These are phyloP conservation scores for Triglochin maritima DNA, from an alignment of 106 monocot species.

Conservation along the genomic window DNA sequence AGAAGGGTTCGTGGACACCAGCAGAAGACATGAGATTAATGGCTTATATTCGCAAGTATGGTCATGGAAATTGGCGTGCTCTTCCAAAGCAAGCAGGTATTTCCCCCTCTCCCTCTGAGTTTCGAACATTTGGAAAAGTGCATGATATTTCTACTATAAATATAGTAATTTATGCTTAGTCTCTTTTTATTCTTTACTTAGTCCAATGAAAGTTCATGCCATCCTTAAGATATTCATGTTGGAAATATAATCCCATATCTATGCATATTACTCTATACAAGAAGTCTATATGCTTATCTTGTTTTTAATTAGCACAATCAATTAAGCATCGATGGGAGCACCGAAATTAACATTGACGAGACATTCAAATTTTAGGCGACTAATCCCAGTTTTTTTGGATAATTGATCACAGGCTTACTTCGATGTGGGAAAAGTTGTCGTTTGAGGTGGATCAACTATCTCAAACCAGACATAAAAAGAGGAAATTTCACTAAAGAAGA, in stretches of 20 bases:
- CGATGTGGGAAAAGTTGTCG: conserved; percentile 88
- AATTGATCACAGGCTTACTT: conserved; percentile 36
- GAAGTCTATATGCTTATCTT: too few species aligned
- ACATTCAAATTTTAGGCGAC: too few species aligned
- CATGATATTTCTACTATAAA: neutral
- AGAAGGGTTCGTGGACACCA: conserved; percentile 81
- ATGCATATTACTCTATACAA: too few species aligned
- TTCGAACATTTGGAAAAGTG: neutral
- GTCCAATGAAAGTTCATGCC: too few species aligned
- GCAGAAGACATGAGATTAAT: conserved; percentile 65
- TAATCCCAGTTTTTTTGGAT: neutral
- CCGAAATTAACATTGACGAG: neutral
- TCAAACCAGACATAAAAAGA: conserved; percentile 65
- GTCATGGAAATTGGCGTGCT: conserved; percentile 71
- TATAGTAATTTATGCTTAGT: too few species aligned
- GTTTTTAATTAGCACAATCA: too few species aligned
- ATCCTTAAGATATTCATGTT: too few species aligned
- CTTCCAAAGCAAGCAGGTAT: conserved; percentile 81
- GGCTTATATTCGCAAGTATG: conserved; percentile 47
- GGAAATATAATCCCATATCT: too few species aligned
- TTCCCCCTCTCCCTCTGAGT: neutral
- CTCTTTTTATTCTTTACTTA: too few species aligned
- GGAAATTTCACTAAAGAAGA: conserved; percentile 65
- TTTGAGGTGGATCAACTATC: conserved; percentile 82
- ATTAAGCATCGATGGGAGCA: too few species aligned